Conservation (phyloP, 805 yeast genomes). For the Phaffomyces thermotolerans region DNA sequence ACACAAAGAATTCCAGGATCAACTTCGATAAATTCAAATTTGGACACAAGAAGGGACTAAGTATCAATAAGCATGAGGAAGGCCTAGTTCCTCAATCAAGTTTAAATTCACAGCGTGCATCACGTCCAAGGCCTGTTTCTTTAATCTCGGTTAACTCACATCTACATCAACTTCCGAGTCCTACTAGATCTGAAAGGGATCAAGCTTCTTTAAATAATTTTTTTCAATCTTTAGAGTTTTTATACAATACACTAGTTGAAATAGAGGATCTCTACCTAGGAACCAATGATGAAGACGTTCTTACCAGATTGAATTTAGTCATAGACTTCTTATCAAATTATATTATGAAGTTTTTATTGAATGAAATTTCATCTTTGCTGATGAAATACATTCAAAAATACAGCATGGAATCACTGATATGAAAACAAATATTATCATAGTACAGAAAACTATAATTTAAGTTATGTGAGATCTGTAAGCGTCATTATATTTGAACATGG, state of each 20-base stretch:
- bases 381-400: conserved; percentile 1
- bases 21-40: conserved; percentile 3
- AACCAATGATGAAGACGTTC: conserved; percentile 1
- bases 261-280: conserved; percentile 2
- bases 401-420: not conserved
- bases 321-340: conserved; percentile 6
- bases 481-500: too few relatives aligned
- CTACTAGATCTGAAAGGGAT: conserved; percentile 10
- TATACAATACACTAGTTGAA: conserved; percentile 6
- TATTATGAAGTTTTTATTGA: conserved; percentile 8
- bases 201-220: conserved; percentile 9
- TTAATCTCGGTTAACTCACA: not conserved
- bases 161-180: not conserved
- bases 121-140: not conserved
- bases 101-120: not conserved
- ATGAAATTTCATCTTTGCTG: conserved; percentile 2
- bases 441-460: too few relatives aligned
- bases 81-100: not conserved
- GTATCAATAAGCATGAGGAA: too few relatives aligned
- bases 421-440: too few relatives aligned
- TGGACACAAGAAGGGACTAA: too few relatives aligned
- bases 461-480: too few relatives aligned
- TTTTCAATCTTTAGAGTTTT: conserved; percentile 4
- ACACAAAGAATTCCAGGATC: conserved; percentile 1
- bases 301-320: conserved; percentile 3